Conservation (phyloP, 169 alveolate species). For the Cryptosporidium baileyi region DNA sequence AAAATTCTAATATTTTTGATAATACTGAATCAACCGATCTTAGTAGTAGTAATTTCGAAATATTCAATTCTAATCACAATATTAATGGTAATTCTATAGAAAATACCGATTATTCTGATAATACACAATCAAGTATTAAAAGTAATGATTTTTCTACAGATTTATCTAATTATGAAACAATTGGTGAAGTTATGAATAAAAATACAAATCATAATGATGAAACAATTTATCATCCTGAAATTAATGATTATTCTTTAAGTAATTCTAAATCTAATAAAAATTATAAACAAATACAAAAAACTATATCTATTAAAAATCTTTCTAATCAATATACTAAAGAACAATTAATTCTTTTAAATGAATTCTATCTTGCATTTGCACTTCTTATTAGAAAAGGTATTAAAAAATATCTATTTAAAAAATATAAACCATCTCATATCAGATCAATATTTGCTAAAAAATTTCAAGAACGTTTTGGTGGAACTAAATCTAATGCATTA, state of each 20-base stretch:
- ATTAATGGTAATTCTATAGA: not conserved
- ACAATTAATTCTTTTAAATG: not conserved
- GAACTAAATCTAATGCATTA: constrained; percentile 20
- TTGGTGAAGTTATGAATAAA: not conserved
- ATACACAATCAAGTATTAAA: not conserved
- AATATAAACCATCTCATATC: constrained; percentile 33
- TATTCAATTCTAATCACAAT: too few species aligned
- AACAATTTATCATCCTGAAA: too few species aligned
- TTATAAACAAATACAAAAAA: not conserved
- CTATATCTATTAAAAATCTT: constrained; percentile 1
- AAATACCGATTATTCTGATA: not conserved
- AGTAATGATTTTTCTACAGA: too few species aligned
- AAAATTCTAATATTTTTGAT: not conserved
- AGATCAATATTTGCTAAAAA: constrained; percentile 26
- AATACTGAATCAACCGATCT: not conserved
- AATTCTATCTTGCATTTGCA: not conserved
- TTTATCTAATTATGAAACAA: not conserved
- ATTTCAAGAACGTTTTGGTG: constrained; percentile 19
- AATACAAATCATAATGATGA: not conserved
- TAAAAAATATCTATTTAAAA: not conserved
- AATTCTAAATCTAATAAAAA: not conserved
- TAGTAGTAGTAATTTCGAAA: not conserved
- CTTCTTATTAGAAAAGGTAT: not conserved
- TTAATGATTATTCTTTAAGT: not conserved
- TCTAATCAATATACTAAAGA: not conserved